Percentiles rank a stretch among this genome's conserved stretches.
phyloP scores from a whole-genome alignment of 345 rosid species.

The Excoecaria cochinchinensis region DNA sequence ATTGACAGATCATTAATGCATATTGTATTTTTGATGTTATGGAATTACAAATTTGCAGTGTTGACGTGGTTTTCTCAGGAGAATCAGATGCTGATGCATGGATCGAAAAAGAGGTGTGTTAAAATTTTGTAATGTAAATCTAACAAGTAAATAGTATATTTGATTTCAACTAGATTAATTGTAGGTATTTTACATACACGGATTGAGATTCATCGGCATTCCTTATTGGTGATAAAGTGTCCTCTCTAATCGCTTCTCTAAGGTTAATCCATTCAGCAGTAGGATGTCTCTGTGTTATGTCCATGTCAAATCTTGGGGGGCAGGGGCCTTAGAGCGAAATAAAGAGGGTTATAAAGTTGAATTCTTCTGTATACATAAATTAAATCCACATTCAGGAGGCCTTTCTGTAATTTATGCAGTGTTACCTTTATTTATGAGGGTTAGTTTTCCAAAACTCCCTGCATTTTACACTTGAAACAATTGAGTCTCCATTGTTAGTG shows the following conservation, averaged over 20 bases:
- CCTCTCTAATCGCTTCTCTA: background rate
- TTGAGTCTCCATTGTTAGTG: too few relatives aligned
- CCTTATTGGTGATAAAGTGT: background rate
- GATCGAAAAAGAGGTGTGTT: conserved; percentile 85
- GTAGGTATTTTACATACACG: background rate
- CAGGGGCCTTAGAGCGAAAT: background rate
- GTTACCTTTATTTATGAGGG: background rate
- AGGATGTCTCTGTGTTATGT: background rate
- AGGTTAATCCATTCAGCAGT: too few relatives aligned
- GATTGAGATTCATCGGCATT: background rate
- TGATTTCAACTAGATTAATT: background rate
- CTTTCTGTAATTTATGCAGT: conserved; percentile 1
- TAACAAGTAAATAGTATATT: conserved; percentile 1
- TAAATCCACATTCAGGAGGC: background rate
- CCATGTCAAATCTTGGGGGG: too few relatives aligned
- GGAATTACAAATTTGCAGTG: conserved; percentile 46
- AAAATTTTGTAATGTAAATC: background rate
- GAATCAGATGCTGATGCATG: conserved; percentile 90
- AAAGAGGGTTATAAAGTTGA: background rate
- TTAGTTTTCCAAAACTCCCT: too few relatives aligned
- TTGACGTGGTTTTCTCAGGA: conserved; percentile 73
- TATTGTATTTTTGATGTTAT: conserved; percentile 10
- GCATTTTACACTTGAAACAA: too few relatives aligned
- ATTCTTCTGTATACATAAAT: background rate
- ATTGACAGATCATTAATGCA: background rate